Evolutionary conservation across 2,329 filamentous ascomycete species (phyloP).

Genomic region (Colletotrichum sublineola): DNA sequence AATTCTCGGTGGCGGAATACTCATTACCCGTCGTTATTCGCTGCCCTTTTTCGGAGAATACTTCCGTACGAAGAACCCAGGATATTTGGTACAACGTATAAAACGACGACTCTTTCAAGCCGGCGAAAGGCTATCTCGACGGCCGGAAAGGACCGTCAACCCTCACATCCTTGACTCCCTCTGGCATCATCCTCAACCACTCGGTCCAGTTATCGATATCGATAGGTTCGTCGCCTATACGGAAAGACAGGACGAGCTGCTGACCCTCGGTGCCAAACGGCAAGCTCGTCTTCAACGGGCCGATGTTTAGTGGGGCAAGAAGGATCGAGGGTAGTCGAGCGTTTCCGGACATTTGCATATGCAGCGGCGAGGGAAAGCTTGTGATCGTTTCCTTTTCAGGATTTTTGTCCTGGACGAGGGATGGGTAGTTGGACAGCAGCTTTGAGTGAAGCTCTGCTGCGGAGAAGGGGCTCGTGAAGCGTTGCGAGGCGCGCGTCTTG

Average conservation of each 20-base stretch:
- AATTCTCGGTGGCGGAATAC: not conserved
- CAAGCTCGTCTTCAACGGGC: slow-evolving; percentile 54
- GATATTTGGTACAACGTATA: slow-evolving; percentile 35
- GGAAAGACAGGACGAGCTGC: slow-evolving; percentile 64
- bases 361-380: slow-evolving; percentile 67
- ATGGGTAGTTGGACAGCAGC: slow-evolving; percentile 65
- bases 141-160: slow-evolving; percentile 65
- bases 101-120: not conserved
- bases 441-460: slow-evolving; percentile 68
- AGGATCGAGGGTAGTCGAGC: slow-evolving; percentile 68
- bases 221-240: slow-evolving; percentile 64
- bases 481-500: slow-evolving; percentile 60
- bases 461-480: slow-evolving; percentile 59
- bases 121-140: slow-evolving; percentile 48
- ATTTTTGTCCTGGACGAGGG: slow-evolving; percentile 63
- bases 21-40: not conserved
- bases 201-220: slow-evolving; percentile 69
- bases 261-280: slow-evolving; percentile 60
- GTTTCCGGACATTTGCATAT: slow-evolving; percentile 68
- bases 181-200: slow-evolving; percentile 70
- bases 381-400: slow-evolving; percentile 61
- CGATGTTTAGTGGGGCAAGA: slow-evolving; percentile 62
- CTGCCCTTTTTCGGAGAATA: not conserved
- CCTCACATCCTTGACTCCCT: slow-evolving; percentile 67
- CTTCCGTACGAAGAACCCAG: not conserved